phyloP scores from a whole-genome alignment of 1,284 basidiomycete genomes.

The Psilocybe mexicana region DNA sequence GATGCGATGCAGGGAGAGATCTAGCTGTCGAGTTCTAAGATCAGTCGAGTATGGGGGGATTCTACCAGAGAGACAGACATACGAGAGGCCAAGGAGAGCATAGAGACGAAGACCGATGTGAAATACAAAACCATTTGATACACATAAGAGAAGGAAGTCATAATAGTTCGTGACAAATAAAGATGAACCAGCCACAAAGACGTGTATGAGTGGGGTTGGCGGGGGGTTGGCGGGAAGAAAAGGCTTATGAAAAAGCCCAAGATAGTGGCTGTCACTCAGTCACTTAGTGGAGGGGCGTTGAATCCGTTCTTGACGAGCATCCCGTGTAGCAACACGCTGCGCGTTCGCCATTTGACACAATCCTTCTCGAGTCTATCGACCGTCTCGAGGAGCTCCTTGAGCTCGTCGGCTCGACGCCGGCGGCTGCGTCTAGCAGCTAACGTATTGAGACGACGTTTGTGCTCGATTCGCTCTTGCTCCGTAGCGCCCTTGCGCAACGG shows the following conservation, averaged over 20 bases:
- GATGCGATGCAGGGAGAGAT: no score
- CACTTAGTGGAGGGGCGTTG: conserved; percentile 57
- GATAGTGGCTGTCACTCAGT: background rate
- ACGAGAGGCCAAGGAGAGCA: no score
- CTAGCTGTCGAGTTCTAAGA: no score
- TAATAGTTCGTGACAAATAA: background rate
- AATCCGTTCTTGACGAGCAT: conserved; percentile 41
- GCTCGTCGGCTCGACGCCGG: conserved; percentile 58
- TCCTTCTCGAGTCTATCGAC: conserved; percentile 37
- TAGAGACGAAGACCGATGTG: no score
- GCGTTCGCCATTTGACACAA: conserved; percentile 38
- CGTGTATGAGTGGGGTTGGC: no score
- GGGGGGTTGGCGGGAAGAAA: no score
- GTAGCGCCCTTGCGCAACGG: conserved; percentile 45
- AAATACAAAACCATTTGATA: background rate
- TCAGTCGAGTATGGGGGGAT: no score
- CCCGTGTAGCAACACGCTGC: conserved; percentile 32
- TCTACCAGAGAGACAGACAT: no score
- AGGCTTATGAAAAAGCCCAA: no score
- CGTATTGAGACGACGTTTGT: conserved; percentile 81
- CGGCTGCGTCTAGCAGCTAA: conserved; percentile 79
- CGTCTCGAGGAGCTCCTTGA: conserved; percentile 36
- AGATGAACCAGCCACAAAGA: no score
- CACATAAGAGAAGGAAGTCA: background rate
- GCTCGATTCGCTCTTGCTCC: conserved; percentile 72